A percentile compares a stretch with the other conserved stretches of the same genome.
phyloP scores from a whole-genome alignment of 106 monocot species.

The Iris macrosiphon region DNA sequence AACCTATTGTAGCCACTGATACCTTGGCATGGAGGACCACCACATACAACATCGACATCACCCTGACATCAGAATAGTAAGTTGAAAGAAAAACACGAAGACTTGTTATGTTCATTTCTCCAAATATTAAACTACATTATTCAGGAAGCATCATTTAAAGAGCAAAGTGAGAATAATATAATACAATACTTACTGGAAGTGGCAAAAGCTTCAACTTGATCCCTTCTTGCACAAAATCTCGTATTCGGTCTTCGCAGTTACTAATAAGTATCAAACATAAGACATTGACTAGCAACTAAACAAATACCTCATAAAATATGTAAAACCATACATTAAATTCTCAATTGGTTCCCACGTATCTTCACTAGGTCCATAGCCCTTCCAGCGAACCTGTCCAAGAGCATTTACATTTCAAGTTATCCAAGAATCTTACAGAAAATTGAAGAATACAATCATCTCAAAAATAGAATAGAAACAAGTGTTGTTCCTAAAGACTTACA shows the following conservation, averaged over 20 bases:
- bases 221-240: slow-evolving; percentile 72
- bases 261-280: background rate
- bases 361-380: slow-evolving; percentile 63
- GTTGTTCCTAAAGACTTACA: background rate
- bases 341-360: slow-evolving; percentile 93
- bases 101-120: background rate
- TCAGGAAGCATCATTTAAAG: background rate
- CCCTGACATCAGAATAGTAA: slow-evolving; percentile 34
- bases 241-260: slow-evolving; percentile 38
- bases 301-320: background rate
- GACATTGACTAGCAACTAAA: background rate
- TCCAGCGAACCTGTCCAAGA: slow-evolving; percentile 72
- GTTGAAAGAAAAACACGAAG: background rate
- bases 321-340: slow-evolving; percentile 48
- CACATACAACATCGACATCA: slow-evolving; percentile 75
- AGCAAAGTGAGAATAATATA: too few species aligned
- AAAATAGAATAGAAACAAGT: background rate
- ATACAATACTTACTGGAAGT: slow-evolving; percentile 66
- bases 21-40: slow-evolving; percentile 96
- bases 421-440: background rate
- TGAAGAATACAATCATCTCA: too few species aligned
- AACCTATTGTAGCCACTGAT: slow-evolving; percentile 85
- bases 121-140: slow-evolving; percentile 3
- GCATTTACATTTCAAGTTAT: background rate
- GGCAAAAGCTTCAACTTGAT: slow-evolving; percentile 52